Base-by-base conservation (phyloP, 2,329 filamentous ascomycete species). In the Xylaria sp. region DNA sequence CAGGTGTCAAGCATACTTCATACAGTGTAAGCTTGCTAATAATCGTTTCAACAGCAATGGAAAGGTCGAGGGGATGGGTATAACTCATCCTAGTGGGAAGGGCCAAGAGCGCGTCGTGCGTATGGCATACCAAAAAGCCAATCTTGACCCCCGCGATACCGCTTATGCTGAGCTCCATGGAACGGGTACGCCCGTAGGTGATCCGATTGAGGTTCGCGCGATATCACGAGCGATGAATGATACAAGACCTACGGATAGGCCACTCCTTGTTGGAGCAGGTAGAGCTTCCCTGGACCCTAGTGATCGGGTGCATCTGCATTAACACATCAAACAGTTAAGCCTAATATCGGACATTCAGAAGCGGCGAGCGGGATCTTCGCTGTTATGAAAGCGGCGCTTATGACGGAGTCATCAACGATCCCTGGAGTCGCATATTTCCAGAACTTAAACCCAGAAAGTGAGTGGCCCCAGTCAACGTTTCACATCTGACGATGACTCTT, bases 21-120 rank as follows among this genome's bases (percentile, higher is more conserved):
- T 15, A 9, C 4, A 20, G 12, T 25, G 1, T n/a, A 45, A 28
- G 7, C 18, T 50, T 18, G 43, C 66, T 66, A 66, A 62, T 13
- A n/a, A 3, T 43, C 4, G 20, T 32, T 20, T 25, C 7, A 32
- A 45, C 15, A 70, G 67, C 2, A 76, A 77, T 59, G 76, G 76
- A 15, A 73, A 76, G 36, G 71, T 72, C 2, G 69, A 72, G 13
- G 78, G 70, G 0, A 69, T 72, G 43, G 74, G 74, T n/a, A 78
- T 79, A 28, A 77, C 76, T 4, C 69, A 74, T 5, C 72, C 80
- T 58, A 71, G 76, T 63, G 41, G 30, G 9, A 46, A 70, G n/a
- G 71, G 70, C 9, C 74, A 76, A 60, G 74, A 72, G 41, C 48
- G 34, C 4, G 72, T 75, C 3, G 62, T 75, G 6, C 65, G 70